Evolutionary conservation across 2,329 filamentous ascomycete species (phyloP), one percentile per base, ranked within the genome.

Genomic region (Microthyrium microscopicum): DNA sequence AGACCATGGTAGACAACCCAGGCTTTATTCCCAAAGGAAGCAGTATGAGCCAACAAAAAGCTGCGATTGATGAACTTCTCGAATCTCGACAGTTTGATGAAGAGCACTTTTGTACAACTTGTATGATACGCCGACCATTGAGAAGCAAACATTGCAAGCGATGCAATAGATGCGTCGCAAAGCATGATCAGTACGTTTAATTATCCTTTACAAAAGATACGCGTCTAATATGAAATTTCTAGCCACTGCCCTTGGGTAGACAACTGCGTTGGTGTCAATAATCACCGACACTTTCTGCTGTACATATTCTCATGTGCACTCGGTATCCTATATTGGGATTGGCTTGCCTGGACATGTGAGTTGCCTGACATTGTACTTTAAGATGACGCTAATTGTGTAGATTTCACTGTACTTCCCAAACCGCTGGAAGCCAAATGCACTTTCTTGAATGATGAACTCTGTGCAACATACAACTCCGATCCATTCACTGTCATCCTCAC

Each of bases 181-280:
- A 91, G 55, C 83, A 93, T 57, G 89, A 98, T 51, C 89, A 98
- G 83, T 91, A 58, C 66, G 81, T 66, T 35, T 5, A 11, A 9
- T 13, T 8, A 31, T 33, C 15, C 17, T 24, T 12, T 12, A 17
- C 6, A 18, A 4, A 12, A 11, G 18, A 8, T 29, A 7, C 7
- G 26, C 8, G 8, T 9, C 26, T 24, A 24, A 26, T 20, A 50
- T 31, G 3, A 9, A 28, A n/a, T 20, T n/a, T n/a, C n/a, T 42
- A 91, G 83, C 49, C 89, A 98, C 51, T 98, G 89, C 49, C 89
- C 89, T 0, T 98, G 89, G 89, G 81, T 95, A 17, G 80, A 92
- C 57, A 95, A 94, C 55, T 98, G 89, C 47, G 72, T 98, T 26
- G 89, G 82, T 27, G 71, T 89, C 41, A 95, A 95, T 60, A 98